Evolutionary conservation across 176 grass and related monocot genomes (phyloP).

Genomic region (Ananas comosus): DNA sequence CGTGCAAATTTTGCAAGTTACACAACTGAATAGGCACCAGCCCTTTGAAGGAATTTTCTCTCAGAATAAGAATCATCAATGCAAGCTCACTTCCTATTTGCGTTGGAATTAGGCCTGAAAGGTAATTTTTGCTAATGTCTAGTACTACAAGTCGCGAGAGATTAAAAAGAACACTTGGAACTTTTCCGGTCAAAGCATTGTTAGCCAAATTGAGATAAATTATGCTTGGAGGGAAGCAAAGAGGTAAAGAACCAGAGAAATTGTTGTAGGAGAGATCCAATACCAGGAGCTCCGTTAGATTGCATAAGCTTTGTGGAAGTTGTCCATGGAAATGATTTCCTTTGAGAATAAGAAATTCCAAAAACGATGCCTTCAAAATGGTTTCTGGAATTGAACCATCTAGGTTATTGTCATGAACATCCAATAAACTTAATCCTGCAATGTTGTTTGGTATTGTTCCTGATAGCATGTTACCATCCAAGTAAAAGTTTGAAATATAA

Average conservation of each 20-base stretch:
- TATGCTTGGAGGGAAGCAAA: not conserved
- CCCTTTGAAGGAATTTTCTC: conserved; percentile 14
- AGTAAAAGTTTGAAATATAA: not conserved
- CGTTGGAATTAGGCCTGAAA: not conserved
- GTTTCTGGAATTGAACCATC: no score
- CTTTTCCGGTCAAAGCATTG: conserved; percentile 8
- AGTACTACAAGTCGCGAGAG: not conserved
- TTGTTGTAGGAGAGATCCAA: conserved; percentile 29
- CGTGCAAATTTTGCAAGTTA: not conserved
- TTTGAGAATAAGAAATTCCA: not conserved
- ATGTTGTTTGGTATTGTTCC: not conserved
- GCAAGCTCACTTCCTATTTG: not conserved
- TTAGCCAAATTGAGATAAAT: not conserved
- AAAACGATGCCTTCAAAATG: not conserved
- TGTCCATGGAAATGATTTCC: not conserved
- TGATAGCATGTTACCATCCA: conserved; percentile 10
- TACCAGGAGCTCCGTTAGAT: rapidly evolving
- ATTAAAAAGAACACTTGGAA: not conserved
- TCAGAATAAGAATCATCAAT: not conserved
- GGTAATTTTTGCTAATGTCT: conserved; percentile 14
- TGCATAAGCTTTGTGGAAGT: not conserved
- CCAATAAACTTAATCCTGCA: no score
- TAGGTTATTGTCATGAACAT: no score
- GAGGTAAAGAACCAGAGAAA: not conserved
- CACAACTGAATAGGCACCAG: conserved; percentile 1